Evolutionary conservation across 2,329 filamentous ascomycete genomes (phyloP), one percentile per base, ranked within the genome.

Genomic region (Trichoderma atroviride): DNA sequence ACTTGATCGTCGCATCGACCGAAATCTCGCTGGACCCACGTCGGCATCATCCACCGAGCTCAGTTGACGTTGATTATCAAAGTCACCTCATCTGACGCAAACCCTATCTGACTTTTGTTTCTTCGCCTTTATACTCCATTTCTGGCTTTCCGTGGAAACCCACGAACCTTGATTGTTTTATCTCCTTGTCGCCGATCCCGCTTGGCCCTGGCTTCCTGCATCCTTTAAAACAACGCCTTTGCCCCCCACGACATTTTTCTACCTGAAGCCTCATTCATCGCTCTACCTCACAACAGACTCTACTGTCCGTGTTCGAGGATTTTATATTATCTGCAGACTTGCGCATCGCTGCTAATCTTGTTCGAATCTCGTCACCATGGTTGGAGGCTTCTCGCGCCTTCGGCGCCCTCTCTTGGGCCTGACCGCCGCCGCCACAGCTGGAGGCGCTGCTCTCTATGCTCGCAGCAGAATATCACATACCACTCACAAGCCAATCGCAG

Each of bases 361-460:
- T 50, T 37, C 31, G n/a, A 60, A 68, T 2, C 13, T 60, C 11
- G n/a, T 29, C 29, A 61, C 31, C 63, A 82, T 82, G 80, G 75
- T 78, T 57, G 75, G 77, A 71, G 76, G 78, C 70, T 75, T 82
- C 71, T 71, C 75, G 52, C 75, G 75, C 52, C 74, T 81, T 63
- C 76, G 78, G 73, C 78, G 78, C 56, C 80, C 80, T 43, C 72
- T 80, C 58, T 73, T 77, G 60, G 78, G 75, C 47, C 73, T 76
- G 62, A 75, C 76, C 11, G 78, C 76, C 14, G 77, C 73, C 37
- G 76, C 77, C 13, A 74, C 76, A 11, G 74, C 72, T 4, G 77
- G 78, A 68, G 79, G 76, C 55, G 74, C 74, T 47, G 70, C 78
- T 61, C 71, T 78, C 70, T 79, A 79, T 70, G 69, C 74, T 52